A percentile compares a stretch with the other conserved stretches of the same genome.
Conservation (phyloP, 2,329 filamentous ascomycete species). For the Ophiostoma triangulosporum region DNA sequence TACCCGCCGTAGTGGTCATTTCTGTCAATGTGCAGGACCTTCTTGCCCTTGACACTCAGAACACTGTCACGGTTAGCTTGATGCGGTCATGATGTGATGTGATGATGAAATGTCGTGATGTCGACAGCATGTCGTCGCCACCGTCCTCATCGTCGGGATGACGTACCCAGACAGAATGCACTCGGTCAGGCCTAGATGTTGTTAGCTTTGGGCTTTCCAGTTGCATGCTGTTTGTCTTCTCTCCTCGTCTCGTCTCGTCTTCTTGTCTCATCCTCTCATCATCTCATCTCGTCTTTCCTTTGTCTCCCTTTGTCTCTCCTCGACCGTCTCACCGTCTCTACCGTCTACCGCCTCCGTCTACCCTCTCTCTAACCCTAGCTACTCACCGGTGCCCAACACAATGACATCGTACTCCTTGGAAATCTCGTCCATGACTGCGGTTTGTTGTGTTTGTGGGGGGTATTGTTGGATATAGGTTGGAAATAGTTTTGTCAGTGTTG, state of each 20-base stretch:
- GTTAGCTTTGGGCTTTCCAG: too few relatives aligned
- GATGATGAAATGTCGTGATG: background rate
- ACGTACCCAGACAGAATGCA: slow-evolving; percentile 88
- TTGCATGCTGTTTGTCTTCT: background rate
- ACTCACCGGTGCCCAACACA: slow-evolving; percentile 88
- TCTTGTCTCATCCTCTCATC: background rate
- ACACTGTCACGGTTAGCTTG: slow-evolving; percentile 44
- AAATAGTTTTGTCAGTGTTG: background rate
- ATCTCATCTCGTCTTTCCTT: background rate
- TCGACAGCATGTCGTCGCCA: background rate
- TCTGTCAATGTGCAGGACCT: slow-evolving; percentile 96
- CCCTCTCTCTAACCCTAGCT: background rate
- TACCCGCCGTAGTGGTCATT: slow-evolving; percentile 98
- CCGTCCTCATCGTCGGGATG: background rate
- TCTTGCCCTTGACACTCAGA: slow-evolving; percentile 95
- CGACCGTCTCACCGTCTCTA: background rate
- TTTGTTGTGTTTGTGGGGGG: background rate
- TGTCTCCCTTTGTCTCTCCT: background rate
- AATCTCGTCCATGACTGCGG: slow-evolving; percentile 78
- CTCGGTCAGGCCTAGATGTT: slow-evolving; percentile 70
- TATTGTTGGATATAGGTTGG: background rate
- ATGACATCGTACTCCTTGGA: slow-evolving; percentile 97
- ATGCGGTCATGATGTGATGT: background rate
- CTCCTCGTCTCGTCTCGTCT: background rate
- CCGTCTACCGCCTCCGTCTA: background rate